A percentile compares a stretch with the other conserved stretches of the same genome.
Evolutionary conservation across 352 stramenopile genomes (phyloP).

Genomic region (Globisporangium lucens): DNA sequence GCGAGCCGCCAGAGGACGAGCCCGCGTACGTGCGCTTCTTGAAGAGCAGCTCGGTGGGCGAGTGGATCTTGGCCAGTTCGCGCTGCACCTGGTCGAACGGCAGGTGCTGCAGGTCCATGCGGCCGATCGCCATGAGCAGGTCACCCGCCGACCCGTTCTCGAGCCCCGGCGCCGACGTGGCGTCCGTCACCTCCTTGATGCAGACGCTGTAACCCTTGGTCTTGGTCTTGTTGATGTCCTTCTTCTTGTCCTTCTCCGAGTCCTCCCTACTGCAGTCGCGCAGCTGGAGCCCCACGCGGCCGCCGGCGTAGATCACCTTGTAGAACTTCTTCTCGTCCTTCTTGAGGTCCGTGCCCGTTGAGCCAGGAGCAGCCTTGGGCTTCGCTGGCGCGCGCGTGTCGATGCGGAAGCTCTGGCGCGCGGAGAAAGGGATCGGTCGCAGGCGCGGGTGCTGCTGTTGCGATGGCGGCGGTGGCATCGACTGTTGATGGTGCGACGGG

Average conservation of each 20-base stretch:
- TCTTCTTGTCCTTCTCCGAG: conserved; percentile 34
- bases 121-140: conserved; percentile 69
- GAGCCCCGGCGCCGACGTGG: conserved; percentile 41
- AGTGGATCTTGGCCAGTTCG: conserved; percentile 38
- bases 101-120: conserved; percentile 59
- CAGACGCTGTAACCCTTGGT: conserved; percentile 66
- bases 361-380: conserved; percentile 6
- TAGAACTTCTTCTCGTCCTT: conserved; percentile 52
- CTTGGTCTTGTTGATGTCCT: conserved; percentile 53
- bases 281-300: conserved; percentile 40
- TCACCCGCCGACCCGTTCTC: conserved; percentile 52
- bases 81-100: conserved; percentile 57
- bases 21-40: conserved; percentile 47
- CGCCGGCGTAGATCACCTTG: conserved; percentile 60
- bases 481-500: not conserved
- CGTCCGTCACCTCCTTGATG: conserved; percentile 54
- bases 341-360: conserved; percentile 23
- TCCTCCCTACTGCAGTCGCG: conserved; percentile 46
- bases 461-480: not conserved
- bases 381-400: conserved; percentile 20
- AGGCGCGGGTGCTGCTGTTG: conserved; percentile 14
- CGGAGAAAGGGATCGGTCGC: conserved; percentile 17
- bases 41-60: conserved; percentile 58
- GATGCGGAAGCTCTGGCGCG: conserved; percentile 62
- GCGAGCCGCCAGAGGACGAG: conserved; percentile 28